Percentiles rank a stretch among this genome's conserved stretches.
phyloP scores from a whole-genome alignment of 2,329 filamentous ascomycete species.

The Dactylellina drechsleri region DNA sequence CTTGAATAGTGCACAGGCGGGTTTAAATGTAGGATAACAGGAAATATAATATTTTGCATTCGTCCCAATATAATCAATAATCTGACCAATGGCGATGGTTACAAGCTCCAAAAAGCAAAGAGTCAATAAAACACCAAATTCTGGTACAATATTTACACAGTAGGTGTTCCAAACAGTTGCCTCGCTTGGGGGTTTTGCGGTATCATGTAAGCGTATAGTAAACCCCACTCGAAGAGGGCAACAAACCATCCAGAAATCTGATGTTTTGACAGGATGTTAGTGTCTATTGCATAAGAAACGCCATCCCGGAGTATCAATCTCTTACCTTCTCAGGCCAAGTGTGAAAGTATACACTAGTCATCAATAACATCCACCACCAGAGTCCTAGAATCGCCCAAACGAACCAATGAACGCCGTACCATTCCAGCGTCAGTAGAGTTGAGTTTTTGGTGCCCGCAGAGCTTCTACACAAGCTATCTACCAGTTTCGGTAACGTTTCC shows the following conservation, averaged over 20 bases:
- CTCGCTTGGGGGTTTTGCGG: constrained; percentile 38
- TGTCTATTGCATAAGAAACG: not conserved
- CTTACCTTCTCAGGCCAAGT: constrained; percentile 96
- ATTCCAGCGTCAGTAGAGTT: constrained; percentile 66
- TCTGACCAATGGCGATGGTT: not conserved
- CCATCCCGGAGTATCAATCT: not conserved
- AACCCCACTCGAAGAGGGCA: constrained; percentile 56
- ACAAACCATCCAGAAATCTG: constrained; percentile 57
- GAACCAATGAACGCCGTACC: constrained; percentile 62
- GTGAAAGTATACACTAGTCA: constrained; percentile 98
- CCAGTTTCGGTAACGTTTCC: constrained; percentile 71
- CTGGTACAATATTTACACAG: constrained; percentile 17
- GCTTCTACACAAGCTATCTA: constrained; percentile 57
- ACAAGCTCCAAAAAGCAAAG: constrained; percentile 5
- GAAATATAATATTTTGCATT: no score
- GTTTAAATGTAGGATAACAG: no score
- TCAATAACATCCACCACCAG: constrained; percentile 94
- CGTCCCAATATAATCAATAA: not conserved
- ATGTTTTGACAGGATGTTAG: not conserved
- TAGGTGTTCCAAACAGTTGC: constrained; percentile 39
- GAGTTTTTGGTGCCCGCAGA: constrained; percentile 64
- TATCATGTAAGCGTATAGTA: constrained; percentile 56
- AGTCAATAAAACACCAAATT: not conserved
- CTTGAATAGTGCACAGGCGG: no score
- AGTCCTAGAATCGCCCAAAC: constrained; percentile 72